phyloP scores from a whole-genome alignment of 306 rosid species.

The Leucaena leucocephala region DNA sequence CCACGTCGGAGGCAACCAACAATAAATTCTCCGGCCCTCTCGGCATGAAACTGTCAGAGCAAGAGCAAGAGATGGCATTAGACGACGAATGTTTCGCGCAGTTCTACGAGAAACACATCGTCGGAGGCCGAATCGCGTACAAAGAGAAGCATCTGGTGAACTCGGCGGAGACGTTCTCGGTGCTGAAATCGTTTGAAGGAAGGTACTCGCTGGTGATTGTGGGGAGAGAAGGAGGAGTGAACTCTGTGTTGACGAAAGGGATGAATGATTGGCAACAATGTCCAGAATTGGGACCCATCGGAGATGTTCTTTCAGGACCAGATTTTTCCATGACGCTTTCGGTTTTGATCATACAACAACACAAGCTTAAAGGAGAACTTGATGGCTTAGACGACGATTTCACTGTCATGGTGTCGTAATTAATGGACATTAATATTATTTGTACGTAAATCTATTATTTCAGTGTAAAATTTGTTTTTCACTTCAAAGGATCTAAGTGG shows the following conservation, averaged over 20 bases:
- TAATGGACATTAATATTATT: background rate
- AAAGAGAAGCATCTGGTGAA: conserved; percentile 76
- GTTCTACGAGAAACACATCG: conserved; percentile 69
- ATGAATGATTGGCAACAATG: conserved; percentile 97
- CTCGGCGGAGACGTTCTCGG: conserved; percentile 74
- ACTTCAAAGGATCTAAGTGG: background rate
- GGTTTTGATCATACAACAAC: conserved; percentile 82
- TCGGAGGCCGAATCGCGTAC: conserved; percentile 59
- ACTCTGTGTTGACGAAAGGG: conserved; percentile 72
- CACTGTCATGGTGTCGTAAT: conserved; percentile 71
- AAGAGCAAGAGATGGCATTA: conserved; percentile 64
- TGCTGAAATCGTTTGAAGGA: conserved; percentile 77
- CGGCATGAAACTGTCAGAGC: conserved; percentile 50
- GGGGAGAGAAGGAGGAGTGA: conserved; percentile 78
- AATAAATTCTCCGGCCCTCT: conserved; percentile 47
- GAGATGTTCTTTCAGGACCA: conserved; percentile 93
- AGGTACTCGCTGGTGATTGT: conserved; percentile 75
- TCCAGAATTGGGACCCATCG: conserved; percentile 90
- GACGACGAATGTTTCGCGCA: conserved; percentile 87
- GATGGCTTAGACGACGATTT: conserved; percentile 95
- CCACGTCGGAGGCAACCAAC: conserved; percentile 47
- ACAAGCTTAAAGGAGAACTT: conserved; percentile 69
- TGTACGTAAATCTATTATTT: background rate
- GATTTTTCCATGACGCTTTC: conserved; percentile 68
- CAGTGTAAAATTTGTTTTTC: background rate